Percentiles rank a stretch among this genome's conserved stretches.
phyloP scores from a whole-genome alignment of 257 asterid genomes.

The Datura wrightii region DNA sequence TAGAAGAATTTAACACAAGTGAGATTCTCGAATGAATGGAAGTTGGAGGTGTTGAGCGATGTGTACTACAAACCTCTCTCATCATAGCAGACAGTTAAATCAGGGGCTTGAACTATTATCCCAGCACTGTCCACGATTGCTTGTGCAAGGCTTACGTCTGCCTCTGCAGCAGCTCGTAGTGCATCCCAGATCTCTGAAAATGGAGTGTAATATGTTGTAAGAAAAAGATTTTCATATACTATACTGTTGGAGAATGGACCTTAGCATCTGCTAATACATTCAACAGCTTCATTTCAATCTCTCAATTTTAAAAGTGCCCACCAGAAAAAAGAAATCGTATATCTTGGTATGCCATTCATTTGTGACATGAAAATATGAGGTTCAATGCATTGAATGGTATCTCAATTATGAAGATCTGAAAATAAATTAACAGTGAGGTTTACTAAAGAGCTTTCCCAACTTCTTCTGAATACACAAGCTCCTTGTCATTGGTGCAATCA shows the following conservation, averaged over 20 bases:
- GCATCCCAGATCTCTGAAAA: constrained; percentile 82
- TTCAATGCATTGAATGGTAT: background rate
- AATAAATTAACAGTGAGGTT: background rate
- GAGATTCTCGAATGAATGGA: background rate
- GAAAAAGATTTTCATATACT: background rate
- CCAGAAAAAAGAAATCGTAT: background rate
- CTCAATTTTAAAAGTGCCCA: background rate
- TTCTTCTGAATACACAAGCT: background rate
- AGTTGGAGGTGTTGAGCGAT: background rate
- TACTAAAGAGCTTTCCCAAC: background rate
- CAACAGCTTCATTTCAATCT: background rate
- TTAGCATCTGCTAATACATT: background rate
- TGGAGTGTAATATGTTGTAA: constrained; percentile 21
- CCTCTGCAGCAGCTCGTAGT: constrained; percentile 80
- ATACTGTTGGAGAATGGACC: background rate
- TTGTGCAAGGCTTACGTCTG: constrained; percentile 60
- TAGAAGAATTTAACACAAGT: background rate
- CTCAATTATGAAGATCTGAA: constrained; percentile 18
- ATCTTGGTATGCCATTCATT: background rate
- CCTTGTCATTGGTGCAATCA: constrained; percentile 17
- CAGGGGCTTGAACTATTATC: constrained; percentile 72
- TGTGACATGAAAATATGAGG: background rate
- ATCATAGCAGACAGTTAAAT: constrained; percentile 87
- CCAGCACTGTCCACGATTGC: constrained; percentile 73
- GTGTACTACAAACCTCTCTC: constrained; percentile 64